Percentiles rank a stretch among this genome's conserved stretches.
These are phyloP conservation scores for Carex parvula DNA, from an alignment of 176 grass and related monocot species.

Conservation along the genomic window DNA sequence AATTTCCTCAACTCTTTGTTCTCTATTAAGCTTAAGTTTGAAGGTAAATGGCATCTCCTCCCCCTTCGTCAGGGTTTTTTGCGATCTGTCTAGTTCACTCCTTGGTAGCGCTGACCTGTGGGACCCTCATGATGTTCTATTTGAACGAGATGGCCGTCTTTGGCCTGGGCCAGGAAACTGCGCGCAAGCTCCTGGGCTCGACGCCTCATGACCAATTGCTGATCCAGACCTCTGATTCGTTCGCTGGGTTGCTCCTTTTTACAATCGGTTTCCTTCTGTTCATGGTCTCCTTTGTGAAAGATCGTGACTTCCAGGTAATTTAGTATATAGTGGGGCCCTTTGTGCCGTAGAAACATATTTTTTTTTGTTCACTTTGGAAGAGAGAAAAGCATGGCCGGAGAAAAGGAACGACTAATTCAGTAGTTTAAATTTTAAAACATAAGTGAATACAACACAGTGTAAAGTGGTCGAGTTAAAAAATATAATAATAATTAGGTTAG, in stretches of 20 bases:
- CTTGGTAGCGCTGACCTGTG: conserved; percentile 37
- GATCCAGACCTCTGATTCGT: conserved; percentile 53
- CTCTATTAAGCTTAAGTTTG: background rate
- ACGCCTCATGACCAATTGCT: conserved; percentile 49
- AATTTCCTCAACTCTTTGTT: background rate
- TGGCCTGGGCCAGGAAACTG: conserved; percentile 39
- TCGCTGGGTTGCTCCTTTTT: conserved; percentile 46
- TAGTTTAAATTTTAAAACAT: background rate
- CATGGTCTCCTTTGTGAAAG: conserved; percentile 52
- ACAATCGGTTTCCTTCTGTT: conserved; percentile 43
- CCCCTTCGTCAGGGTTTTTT: conserved; percentile 42
- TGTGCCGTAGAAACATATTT: background rate
- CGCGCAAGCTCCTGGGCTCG: conserved; percentile 44
- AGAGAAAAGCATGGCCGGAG: background rate
- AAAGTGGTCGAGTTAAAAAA: background rate
- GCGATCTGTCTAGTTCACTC: conserved; percentile 50
- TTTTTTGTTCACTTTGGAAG: background rate
- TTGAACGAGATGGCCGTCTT: conserved; percentile 38
- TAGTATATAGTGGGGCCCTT: background rate
- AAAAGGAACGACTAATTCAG: background rate
- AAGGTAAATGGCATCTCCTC: conserved; percentile 16
- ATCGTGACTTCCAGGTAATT: conserved; percentile 49
- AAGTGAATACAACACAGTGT: background rate
- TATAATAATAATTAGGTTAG: conserved; percentile 20
- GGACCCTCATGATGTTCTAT: conserved; percentile 53